Conservation (phyloP, 2,329 filamentous ascomycete species). For the Furcasterigmium furcatum region DNA sequence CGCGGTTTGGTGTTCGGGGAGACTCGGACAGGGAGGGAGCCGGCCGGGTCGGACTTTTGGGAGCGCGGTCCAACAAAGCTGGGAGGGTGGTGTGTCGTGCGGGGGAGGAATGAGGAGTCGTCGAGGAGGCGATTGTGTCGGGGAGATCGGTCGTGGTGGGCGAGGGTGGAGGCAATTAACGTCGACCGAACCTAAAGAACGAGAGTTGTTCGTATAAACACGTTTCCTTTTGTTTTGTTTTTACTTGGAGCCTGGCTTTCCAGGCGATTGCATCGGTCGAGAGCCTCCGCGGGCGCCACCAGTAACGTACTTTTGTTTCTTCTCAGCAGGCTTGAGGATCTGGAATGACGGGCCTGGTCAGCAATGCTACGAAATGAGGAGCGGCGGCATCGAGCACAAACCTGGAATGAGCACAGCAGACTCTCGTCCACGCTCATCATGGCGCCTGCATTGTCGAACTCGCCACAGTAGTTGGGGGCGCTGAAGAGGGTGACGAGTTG, state of each 20-base stretch:
- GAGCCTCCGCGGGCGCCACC: constrained; percentile 67
- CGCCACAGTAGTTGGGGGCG: constrained; percentile 97
- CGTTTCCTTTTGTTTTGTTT: constrained; percentile 43
- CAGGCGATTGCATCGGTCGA: constrained; percentile 63
- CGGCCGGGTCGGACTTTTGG: constrained; percentile 4
- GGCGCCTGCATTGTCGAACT: constrained; percentile 98
- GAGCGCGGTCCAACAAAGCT: constrained; percentile 5
- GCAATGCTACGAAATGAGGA: constrained; percentile 1
- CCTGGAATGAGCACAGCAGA: constrained; percentile 98
- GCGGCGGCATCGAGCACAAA: constrained; percentile 31
- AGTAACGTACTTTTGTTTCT: constrained; percentile 99
- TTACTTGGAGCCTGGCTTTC: constrained; percentile 65
- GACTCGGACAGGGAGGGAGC: constrained; percentile 12
- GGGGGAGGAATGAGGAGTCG: constrained; percentile 1
- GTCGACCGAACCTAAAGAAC: constrained; percentile 93
- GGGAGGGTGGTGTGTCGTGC: constrained; percentile 4
- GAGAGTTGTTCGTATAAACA: constrained; percentile 67
- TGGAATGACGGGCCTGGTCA: constrained; percentile 28
- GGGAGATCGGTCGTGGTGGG: constrained; percentile 4
- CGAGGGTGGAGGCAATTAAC: constrained; percentile 54
- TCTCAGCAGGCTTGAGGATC: constrained; percentile 99
- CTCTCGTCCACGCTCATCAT: constrained; percentile 99
- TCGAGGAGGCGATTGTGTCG: neutral
- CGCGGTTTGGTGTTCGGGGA: constrained; percentile 10
- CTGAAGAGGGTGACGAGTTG: constrained; percentile 97